Evolutionary conservation across 441 rosid genomes (phyloP).

Genomic region (Viola pubescens): DNA sequence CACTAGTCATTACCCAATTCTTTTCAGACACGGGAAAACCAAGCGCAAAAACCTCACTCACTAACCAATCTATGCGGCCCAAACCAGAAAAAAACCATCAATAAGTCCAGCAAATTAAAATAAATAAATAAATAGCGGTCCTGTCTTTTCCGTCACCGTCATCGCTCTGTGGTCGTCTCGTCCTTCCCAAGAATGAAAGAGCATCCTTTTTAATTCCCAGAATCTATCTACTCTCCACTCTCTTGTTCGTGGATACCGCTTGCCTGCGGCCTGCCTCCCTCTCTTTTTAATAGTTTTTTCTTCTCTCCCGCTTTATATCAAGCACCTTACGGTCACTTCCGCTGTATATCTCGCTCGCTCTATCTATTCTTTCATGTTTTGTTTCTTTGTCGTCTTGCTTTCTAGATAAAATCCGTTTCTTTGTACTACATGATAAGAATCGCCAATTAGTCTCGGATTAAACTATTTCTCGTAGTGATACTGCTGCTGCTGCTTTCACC

Average conservation of each 20-base stretch:
- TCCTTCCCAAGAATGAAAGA: background rate
- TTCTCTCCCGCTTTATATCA: conserved; percentile 5
- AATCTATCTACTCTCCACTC: conserved; percentile 14
- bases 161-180: background rate
- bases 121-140: background rate
- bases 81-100: too few relatives aligned
- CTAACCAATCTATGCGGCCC: too few relatives aligned
- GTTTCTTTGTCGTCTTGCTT: background rate
- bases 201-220: conserved; percentile 6
- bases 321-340: conserved; percentile 1
- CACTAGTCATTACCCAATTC: too few relatives aligned
- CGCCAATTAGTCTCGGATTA: conserved; percentile 21
- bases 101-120: too few relatives aligned
- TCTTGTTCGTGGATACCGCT: conserved; percentile 27
- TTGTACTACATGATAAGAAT: conserved; percentile 12
- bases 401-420: conserved; percentile 7
- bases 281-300: background rate
- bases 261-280: conserved; percentile 18
- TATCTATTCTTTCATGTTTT: background rate
- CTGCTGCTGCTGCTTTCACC: background rate
- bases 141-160: background rate
- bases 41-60: too few relatives aligned
- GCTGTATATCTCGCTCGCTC: background rate
- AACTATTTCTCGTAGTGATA: background rate
- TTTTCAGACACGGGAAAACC: too few relatives aligned